Evolutionary conservation across 345 rosid species (phyloP).

Genomic region (Rhodamnia rubescens): DNA sequence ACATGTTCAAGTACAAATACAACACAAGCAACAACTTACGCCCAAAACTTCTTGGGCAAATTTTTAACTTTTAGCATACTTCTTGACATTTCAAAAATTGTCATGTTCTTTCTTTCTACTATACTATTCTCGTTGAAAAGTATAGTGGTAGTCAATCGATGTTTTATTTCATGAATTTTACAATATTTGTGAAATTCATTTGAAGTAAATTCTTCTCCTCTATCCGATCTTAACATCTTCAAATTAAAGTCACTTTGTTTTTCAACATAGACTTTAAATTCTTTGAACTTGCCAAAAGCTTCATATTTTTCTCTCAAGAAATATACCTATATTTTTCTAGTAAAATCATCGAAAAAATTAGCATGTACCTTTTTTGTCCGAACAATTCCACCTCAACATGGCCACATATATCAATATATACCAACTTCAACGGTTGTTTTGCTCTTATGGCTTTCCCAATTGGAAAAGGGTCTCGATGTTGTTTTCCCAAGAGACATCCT

Average conservation of each 20-base stretch:
- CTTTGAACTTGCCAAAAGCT: not conserved
- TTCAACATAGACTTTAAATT: not conserved
- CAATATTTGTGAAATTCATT: too few relatives aligned
- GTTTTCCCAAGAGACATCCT: too few relatives aligned
- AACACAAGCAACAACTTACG: not conserved
- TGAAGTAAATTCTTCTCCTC: too few relatives aligned
- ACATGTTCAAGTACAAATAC: not conserved
- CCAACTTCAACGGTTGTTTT: too few relatives aligned
- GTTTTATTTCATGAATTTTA: not conserved
- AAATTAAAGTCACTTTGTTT: not conserved
- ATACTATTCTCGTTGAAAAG: not conserved
- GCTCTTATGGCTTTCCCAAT: too few relatives aligned
- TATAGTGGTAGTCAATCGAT: not conserved
- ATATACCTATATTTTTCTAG: not conserved
- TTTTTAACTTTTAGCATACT: not conserved
- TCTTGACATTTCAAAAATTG: not conserved
- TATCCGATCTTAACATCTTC: not conserved
- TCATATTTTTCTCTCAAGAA: not conserved
- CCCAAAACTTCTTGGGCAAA: not conserved
- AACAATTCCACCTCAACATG: not conserved
- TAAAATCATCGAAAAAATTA: not conserved
- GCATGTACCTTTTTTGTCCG: not conserved
- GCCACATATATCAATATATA: too few relatives aligned
- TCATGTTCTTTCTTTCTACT: not conserved
- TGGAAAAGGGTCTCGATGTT: too few relatives aligned